Evolutionary conservation across 805 yeast genomes (phyloP), one percentile per base, ranked within the genome.

Genomic region (Wickerhamomyces strasburgensis): DNA sequence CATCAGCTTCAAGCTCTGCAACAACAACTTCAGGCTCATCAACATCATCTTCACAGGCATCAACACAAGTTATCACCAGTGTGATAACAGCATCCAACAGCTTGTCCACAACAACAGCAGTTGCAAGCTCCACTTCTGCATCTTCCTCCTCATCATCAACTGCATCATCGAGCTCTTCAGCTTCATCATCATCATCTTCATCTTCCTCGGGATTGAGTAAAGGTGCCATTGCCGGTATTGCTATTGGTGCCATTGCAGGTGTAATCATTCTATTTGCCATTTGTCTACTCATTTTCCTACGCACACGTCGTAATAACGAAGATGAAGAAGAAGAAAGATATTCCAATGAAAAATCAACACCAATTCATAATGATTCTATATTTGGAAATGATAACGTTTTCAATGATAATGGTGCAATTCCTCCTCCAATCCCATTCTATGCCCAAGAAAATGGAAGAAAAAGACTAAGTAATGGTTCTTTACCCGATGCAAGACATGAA

Each of bases 221-320:
- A 24, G 82, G 82, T 14, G 78, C 79, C 15, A 74, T 75, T 37
- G 81, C 78, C 8, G 82, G 82, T 31, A 70, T 76, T 19, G 81
- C 73, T n/a, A 62, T 73, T 27, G 82, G 81, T 19, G 66, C 64
- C 6, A 60, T 75, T 9, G 62, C 55, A 15, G 81, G 78, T 40
- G 52, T 68, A 0, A 26, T 71, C 3, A 70, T 64, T 1, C 60
- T 62, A 6, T 46, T 72, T 8, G 54, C 43, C 8, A 5, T 48
- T 16, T 32, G 39, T 13, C 30, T 49, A 15, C 27, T 49, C 29
- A 19, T 50, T 32, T 47, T 43, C 41, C 30, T 47, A 15, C 45
- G 44, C 14, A 25, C 35, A 9, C 48, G 55, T 27, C 34, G 38
- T 18, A 18, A 34, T 8, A 23, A 27, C 4, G 34, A 46, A 15